phyloP scores from a whole-genome alignment of 768 basidiomycete genomes.

The Xerocomus spinulosus region DNA sequence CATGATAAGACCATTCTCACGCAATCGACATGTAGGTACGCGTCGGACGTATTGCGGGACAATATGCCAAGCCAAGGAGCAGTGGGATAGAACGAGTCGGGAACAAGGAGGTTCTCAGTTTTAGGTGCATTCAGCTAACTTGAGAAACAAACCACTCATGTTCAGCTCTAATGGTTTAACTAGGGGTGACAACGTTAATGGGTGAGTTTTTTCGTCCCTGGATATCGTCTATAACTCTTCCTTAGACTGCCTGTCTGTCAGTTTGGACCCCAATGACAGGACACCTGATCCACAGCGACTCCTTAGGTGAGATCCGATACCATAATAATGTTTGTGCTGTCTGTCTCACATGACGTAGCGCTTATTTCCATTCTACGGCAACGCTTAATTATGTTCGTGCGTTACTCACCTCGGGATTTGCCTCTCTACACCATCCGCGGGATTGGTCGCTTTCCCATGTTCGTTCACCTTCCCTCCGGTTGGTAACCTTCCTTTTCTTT shows the following conservation, averaged over 20 bases:
- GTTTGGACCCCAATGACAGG: conserved; percentile 70
- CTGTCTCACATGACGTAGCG: conserved; percentile 42
- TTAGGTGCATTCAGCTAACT: conserved; percentile 53
- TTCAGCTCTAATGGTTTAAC: conserved; percentile 6
- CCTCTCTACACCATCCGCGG: conserved; percentile 83
- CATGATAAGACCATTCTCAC: conserved; percentile 5
- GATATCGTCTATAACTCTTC: neutral
- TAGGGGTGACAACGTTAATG: conserved; percentile 98
- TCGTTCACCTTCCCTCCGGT: conserved; percentile 73
- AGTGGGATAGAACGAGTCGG: conserved; percentile 76
- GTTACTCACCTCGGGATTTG: conserved; percentile 88
- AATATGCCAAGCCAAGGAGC: conserved; percentile 93
- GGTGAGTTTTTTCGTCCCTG: conserved; percentile 40
- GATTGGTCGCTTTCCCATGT: conserved; percentile 94
- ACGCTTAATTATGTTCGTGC: conserved; percentile 91
- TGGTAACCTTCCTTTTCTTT: conserved; percentile 18
- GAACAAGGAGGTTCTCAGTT: conserved; percentile 75
- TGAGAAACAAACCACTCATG: neutral
- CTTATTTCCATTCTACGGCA: conserved; percentile 93
- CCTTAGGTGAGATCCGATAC: conserved; percentile 46
- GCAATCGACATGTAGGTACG: conserved; percentile 50
- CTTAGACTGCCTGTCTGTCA: conserved; percentile 2
- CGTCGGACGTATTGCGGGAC: conserved; percentile 90
- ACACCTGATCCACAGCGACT: conserved; percentile 88
- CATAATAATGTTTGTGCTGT: neutral